Conservation (phyloP, 805 yeast genomes). For the Naumovozyma baii region DNA sequence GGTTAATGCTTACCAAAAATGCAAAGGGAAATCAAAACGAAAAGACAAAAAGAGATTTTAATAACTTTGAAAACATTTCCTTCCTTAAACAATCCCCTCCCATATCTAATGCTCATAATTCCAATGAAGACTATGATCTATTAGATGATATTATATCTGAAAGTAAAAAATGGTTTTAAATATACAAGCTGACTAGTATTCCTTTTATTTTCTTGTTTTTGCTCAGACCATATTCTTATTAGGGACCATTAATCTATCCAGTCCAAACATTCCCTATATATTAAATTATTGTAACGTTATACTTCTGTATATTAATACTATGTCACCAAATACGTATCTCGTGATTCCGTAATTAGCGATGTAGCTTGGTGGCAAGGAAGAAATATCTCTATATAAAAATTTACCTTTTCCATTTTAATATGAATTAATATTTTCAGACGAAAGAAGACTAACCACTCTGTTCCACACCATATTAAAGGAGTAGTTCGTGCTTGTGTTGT, state of each 20-base stretch:
- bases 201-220: background rate
- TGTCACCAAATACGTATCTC: background rate
- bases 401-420: too few relatives aligned
- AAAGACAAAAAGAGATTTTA: background rate
- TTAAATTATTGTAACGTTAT: background rate
- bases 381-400: too few relatives aligned
- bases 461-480: too few relatives aligned
- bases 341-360: background rate
- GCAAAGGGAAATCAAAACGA: constrained; percentile 3
- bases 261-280: background rate
- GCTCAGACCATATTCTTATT: background rate
- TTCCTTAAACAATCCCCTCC: background rate
- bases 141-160: background rate
- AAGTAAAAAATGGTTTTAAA: background rate
- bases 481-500: too few relatives aligned
- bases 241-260: background rate
- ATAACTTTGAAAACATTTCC: background rate
- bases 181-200: background rate
- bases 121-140: background rate
- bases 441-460: background rate
- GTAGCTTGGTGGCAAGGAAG: background rate
- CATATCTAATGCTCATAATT: background rate
- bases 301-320: background rate
- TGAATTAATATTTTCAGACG: background rate
- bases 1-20: background rate